Conservation (phyloP, 1,284 basidiomycete genomes). For the Boletus holoroseus region DNA sequence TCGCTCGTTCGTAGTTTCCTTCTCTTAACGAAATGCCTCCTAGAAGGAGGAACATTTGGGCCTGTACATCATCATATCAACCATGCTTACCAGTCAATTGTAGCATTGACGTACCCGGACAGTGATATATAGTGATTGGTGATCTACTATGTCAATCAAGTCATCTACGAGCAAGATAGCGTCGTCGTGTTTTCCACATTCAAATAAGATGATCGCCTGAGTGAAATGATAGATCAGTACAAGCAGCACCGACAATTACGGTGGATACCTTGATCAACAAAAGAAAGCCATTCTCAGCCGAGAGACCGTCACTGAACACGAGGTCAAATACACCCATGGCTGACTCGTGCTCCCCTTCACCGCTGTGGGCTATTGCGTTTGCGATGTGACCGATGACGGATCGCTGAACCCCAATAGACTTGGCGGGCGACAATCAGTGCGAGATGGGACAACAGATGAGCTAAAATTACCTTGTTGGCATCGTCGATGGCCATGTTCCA, state of each 20-base stretch:
- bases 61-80: not conserved
- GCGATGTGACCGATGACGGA: not conserved
- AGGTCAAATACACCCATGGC: not conserved
- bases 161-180: constrained; percentile 3
- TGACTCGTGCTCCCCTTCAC: not conserved
- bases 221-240: not conserved
- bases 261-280: not conserved
- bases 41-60: not conserved
- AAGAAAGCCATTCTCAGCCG: not conserved
- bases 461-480: not conserved
- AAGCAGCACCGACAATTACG: not conserved
- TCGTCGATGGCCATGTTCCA: not conserved
- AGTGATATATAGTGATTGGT: not conserved
- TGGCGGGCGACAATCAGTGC: not conserved
- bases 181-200: constrained; percentile 1
- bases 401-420: not conserved
- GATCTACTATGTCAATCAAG: not conserved
- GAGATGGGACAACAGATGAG: not conserved
- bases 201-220: constrained; percentile 8
- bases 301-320: not conserved
- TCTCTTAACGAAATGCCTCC: not conserved
- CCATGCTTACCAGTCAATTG: too few species aligned
- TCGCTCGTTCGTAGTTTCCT: not conserved
- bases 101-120: not conserved
- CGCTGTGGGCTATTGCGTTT: not conserved